Percentiles rank a stretch among this genome's conserved stretches.
These are phyloP conservation scores for Asclepias syriaca DNA, from an alignment of 257 asterid species.

Conservation along the genomic window DNA sequence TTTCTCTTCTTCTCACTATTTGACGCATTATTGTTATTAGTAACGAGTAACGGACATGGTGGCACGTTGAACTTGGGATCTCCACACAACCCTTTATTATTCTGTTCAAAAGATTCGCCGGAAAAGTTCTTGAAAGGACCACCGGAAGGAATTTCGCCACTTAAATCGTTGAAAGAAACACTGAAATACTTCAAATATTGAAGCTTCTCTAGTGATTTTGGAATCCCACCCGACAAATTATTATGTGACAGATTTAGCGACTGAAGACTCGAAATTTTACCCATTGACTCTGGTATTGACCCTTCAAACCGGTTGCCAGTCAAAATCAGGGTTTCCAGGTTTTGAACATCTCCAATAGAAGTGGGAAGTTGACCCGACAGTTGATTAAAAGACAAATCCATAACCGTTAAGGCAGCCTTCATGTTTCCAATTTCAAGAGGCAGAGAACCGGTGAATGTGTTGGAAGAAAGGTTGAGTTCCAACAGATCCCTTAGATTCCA, in stretches of 20 bases:
- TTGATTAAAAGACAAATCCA: too few relatives aligned
- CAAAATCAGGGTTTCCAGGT: background rate
- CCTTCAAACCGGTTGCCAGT: slow-evolving; percentile 9
- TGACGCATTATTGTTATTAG: background rate
- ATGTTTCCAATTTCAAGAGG: too few relatives aligned
- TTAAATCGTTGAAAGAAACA: slow-evolving; percentile 20
- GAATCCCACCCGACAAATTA: slow-evolving; percentile 23
- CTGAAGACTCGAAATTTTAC: slow-evolving; percentile 8
- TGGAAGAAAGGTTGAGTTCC: too few relatives aligned
- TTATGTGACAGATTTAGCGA: slow-evolving; percentile 23
- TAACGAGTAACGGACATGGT: slow-evolving; percentile 5
- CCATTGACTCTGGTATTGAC: slow-evolving; percentile 21
- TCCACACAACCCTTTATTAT: slow-evolving; percentile 26
- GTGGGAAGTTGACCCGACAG: slow-evolving; percentile 12
- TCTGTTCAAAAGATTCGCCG: slow-evolving; percentile 13
- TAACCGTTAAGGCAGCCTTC: too few relatives aligned
- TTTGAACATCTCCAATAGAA: slow-evolving; percentile 11
- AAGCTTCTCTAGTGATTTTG: slow-evolving; percentile 19
- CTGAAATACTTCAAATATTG: slow-evolving; percentile 7
- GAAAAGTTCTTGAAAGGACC: slow-evolving; percentile 25
- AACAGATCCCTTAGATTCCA: too few relatives aligned
- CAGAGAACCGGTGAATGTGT: too few relatives aligned
- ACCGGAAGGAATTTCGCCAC: slow-evolving; percentile 23
- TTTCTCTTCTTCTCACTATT: too few relatives aligned
- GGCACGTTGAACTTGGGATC: slow-evolving; percentile 7